phyloP scores from a whole-genome alignment of 192 early-diverging fungal species.

The Backusella luteola region DNA sequence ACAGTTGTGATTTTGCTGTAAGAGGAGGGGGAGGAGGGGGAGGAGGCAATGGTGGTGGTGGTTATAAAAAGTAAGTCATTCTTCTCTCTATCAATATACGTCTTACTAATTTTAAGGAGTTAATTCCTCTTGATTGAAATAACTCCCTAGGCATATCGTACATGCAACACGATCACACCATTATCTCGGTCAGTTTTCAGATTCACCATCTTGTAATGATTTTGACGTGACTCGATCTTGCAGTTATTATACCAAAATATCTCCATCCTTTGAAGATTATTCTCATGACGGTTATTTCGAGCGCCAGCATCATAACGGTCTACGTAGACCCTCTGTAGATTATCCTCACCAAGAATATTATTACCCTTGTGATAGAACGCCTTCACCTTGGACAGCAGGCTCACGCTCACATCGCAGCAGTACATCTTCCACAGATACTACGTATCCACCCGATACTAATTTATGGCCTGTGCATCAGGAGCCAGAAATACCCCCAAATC shows the following conservation, averaged over 20 bases:
- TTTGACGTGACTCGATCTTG: slow-evolving; percentile 8
- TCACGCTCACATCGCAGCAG: slow-evolving; percentile 5
- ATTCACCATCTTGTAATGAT: background rate
- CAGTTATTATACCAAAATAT: slow-evolving; percentile 4
- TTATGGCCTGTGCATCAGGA: slow-evolving; percentile 12
- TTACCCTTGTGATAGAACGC: slow-evolving; percentile 3
- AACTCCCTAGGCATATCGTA: slow-evolving; percentile 1
- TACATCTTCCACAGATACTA: slow-evolving; percentile 8
- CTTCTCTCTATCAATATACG: background rate
- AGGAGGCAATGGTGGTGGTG: background rate
- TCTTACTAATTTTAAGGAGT: background rate
- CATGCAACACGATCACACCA: slow-evolving; percentile 8
- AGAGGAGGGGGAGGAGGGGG: background rate
- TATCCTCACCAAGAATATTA: background rate
- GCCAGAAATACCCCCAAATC: background rate
- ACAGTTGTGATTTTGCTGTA: slow-evolving; percentile 13
- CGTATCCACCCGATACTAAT: background rate
- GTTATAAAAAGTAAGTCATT: slow-evolving; percentile 9
- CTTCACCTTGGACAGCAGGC: background rate
- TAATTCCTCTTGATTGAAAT: background rate
- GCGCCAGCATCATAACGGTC: background rate
- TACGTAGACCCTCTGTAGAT: background rate
- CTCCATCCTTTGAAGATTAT: slow-evolving; percentile 3
- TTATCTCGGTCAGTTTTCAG: slow-evolving; percentile 4
- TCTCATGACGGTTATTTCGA: slow-evolving; percentile 5